Evolutionary conservation across 2,329 filamentous ascomycete species (phyloP).

Genomic region (Tolypocladium amazonense): DNA sequence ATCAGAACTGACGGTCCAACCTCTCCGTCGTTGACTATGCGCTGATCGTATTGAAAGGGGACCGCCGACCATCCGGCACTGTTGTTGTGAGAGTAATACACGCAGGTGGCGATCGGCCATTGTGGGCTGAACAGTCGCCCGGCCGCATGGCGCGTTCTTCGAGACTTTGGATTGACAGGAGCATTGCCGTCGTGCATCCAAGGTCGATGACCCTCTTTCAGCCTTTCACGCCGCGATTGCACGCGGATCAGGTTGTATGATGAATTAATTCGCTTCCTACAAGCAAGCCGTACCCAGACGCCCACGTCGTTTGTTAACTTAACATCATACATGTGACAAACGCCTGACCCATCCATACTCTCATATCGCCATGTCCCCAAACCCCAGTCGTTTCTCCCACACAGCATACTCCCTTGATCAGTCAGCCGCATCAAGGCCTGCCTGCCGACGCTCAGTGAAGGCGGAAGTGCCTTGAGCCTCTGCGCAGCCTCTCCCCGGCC

Average conservation of each 20-base stretch:
- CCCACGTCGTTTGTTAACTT: background rate
- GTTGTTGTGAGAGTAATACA: background rate
- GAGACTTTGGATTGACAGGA: background rate
- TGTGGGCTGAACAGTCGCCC: no score
- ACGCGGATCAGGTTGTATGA: background rate
- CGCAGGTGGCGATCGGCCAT: background rate
- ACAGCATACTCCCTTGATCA: background rate
- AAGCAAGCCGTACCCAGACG: background rate
- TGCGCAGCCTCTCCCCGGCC: background rate
- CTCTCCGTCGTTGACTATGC: background rate
- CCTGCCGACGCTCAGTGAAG: background rate
- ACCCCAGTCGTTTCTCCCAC: background rate
- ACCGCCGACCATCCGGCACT: background rate
- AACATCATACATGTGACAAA: background rate
- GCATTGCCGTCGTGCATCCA: background rate
- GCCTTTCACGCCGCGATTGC: no score
- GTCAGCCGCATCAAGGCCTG: background rate
- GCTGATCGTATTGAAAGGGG: background rate
- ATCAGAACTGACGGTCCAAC: background rate
- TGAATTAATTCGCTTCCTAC: background rate
- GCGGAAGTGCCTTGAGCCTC: background rate
- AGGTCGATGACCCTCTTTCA: background rate
- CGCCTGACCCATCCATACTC: background rate
- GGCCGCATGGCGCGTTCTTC: no score
- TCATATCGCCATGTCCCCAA: background rate